These are phyloP conservation scores for Insectozyma bohioensis DNA, from an alignment of 1,139 yeast genomes.

Conservation along the genomic window DNA sequence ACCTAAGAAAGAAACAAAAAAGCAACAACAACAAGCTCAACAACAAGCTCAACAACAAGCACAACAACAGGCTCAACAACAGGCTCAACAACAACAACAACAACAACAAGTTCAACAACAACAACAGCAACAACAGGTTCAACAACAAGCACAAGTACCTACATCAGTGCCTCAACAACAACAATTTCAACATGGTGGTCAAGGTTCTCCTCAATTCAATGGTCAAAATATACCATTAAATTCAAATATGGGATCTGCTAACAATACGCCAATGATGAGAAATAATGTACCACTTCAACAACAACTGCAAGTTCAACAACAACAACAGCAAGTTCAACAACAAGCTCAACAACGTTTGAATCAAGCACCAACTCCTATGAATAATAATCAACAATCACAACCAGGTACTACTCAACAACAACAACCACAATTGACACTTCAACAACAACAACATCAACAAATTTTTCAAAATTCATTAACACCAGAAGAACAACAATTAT, in stretches of 20 bases:
- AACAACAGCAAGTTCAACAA: slow-evolving; percentile 8
- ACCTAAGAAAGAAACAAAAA: slow-evolving; percentile 10
- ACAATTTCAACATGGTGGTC: slow-evolving; percentile 5
- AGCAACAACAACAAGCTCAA: slow-evolving; percentile 23
- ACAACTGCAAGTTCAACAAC: slow-evolving; percentile 5
- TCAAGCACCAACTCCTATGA: no score
- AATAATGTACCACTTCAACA: slow-evolving; percentile 8
- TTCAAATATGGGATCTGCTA: slow-evolving; percentile 10
- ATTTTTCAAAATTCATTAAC: slow-evolving; percentile 43
- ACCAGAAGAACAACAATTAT: slow-evolving; percentile 46
- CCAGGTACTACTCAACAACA: slow-evolving; percentile 15
- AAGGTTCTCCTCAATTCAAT: slow-evolving; percentile 8
- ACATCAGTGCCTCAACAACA: background rate
- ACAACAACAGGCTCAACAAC: slow-evolving; percentile 7
- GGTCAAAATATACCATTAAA: slow-evolving; percentile 6
- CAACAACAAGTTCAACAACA: slow-evolving; percentile 18
- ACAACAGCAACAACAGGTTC: slow-evolving; percentile 10
- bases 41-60: slow-evolving; percentile 25
- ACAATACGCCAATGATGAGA: slow-evolving; percentile 14
- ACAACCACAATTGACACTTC: slow-evolving; percentile 20
- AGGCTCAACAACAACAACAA: slow-evolving; percentile 23
- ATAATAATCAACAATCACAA: slow-evolving; percentile 13
- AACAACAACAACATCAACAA: slow-evolving; percentile 49
- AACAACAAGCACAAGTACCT: slow-evolving; percentile 6
- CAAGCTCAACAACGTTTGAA: slow-evolving; percentile 17